Evolutionary conservation across 768 basidiomycete species (phyloP).

Genomic region (Mycena vitilis): DNA sequence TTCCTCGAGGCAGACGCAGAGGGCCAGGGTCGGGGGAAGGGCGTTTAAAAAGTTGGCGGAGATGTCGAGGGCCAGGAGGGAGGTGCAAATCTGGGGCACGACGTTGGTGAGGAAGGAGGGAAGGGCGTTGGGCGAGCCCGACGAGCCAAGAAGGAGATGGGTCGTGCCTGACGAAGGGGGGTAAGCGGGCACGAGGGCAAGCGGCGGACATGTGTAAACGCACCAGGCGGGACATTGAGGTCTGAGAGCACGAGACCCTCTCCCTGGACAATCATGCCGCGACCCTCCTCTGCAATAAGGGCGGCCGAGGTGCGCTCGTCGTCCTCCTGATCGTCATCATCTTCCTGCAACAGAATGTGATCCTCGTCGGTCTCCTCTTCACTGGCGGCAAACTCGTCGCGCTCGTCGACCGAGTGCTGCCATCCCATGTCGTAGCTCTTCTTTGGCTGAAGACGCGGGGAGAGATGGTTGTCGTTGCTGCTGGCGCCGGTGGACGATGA

Average conservation of each 20-base stretch:
- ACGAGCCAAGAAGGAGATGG: conserved; percentile 90
- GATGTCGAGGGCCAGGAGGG: conserved; percentile 93
- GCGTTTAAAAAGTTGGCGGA: conserved; percentile 88
- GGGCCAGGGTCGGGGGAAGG: conserved; percentile 84
- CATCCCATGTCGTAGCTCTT: conserved; percentile 83
- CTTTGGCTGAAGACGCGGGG: conserved; percentile 66
- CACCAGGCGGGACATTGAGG: conserved; percentile 80
- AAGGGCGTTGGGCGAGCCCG: conserved; percentile 80
- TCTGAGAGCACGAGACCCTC: conserved; percentile 70
- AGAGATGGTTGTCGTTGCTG: conserved; percentile 54
- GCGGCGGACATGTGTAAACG: conserved; percentile 40
- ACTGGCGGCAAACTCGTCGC: conserved; percentile 70
- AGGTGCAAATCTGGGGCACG: conserved; percentile 78
- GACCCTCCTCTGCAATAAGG: conserved; percentile 86
- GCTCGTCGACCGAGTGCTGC: conserved; percentile 74
- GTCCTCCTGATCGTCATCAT: conserved; percentile 62
- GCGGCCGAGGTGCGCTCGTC: conserved; percentile 83
- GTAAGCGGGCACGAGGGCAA: conserved; percentile 18
- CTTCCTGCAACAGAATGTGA: conserved; percentile 55
- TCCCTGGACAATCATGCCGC: conserved; percentile 84
- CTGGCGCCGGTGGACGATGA: conserved; percentile 72
- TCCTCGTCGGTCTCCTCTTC: conserved; percentile 70
- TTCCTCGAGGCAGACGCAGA: conserved; percentile 88
- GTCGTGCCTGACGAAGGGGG: conserved; percentile 76
- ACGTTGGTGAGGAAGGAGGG: conserved; percentile 77